Base-by-base conservation (phyloP, 2,329 filamentous ascomycete species). In the Clarireedia monteithiana region DNA sequence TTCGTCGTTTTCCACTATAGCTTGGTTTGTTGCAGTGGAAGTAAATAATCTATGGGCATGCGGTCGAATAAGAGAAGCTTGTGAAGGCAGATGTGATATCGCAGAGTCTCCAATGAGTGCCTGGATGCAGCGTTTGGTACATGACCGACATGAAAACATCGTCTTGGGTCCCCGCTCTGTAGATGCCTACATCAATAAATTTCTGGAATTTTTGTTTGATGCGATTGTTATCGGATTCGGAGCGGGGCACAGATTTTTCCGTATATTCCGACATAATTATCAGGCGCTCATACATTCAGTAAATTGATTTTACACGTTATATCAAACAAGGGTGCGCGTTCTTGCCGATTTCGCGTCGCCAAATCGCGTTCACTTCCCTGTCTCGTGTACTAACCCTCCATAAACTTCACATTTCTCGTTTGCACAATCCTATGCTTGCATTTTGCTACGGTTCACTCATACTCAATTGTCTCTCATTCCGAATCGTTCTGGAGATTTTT, bases 101-200 rank as follows among this genome's bases (percentile, higher is more conserved):
- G 59, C 26, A 45, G 61, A 62, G 24, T 62, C 60, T 49, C 66
- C 65, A 26, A 65, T 58, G 42, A 68, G 50, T 30, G 57, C 58
- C 27, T 64, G 63, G 23, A 69, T 42, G 30, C 58, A 67, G n/a
- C 59, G 62, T 55, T 59, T 64, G 52, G 65, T 66, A 47, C 67
- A 69, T 23, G 57, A 57, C 20, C 60, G 58, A 53, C 67, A 69
- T 48, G 59, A 60, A 49, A 68, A 63, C 66, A 68, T 68, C 10
- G 10, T 17, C 9, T 39, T 40, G 14, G 23, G 42, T 34, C 3
- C n/a, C 6, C 20, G 17, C 34, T 17, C 3, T 39, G 6, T 3
- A n/a, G 38, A 14, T 20, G 17, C 9, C 42, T 10, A 30, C 48
- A 30, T 20, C 20, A 2, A 20, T 14, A 38, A 9, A 14, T 34